Base-by-base conservation (phyloP, 1,139 yeast genomes). In the Taphrina flavorubra region DNA sequence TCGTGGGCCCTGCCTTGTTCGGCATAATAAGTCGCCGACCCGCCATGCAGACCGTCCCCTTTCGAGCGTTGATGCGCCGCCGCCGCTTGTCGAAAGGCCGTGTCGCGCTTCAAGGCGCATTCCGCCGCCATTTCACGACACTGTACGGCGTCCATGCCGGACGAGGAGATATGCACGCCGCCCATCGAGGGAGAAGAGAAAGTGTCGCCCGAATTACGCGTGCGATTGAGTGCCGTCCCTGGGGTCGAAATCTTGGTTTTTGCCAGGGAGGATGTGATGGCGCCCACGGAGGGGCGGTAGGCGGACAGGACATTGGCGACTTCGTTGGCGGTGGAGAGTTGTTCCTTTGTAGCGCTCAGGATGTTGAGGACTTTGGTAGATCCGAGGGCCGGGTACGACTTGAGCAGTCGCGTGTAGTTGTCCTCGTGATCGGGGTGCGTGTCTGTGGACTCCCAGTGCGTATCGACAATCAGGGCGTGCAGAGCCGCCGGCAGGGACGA, bases 11-110 rank as follows among this genome's bases (percentile, higher is more conserved):
- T 40, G 6, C 71, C 71, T 14, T 53, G 18, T 20, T 69, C 65
- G 37, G 71, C 51, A 36, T 69, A 67, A 20, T 69, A 63, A 49
- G 49, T 49, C 6, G 71, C 70, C 36, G 65, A 42, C 10, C 69
- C 71, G 3, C 68, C 65, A 16, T 40, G 49, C 37, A 66, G 46
- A 10, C 51, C 65, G n/a, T 58, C 51, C n/a, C 63, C 42, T 40
- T 67, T 69, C 18, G 64, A 49, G 14, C 39, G 25, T 3, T 61
- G 59, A 34, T 66, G 56, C 6, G 69, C 71, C 16, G 44, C 31
- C 37, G 70, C 62, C 4, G 71, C 69, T 25, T 66, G 62, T 31
- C 59, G 46, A 40, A 67, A 69, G 10, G 61, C 68, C 25, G 58
- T 61, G 49, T 69, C 64, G 36, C 71, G 68, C 18, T 18, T 47